A percentile compares a stretch with the other conserved stretches of the same genome.
These are phyloP conservation scores for Starmerella bombi DNA, from an alignment of 805 yeast genomes.

Conservation along the genomic window DNA sequence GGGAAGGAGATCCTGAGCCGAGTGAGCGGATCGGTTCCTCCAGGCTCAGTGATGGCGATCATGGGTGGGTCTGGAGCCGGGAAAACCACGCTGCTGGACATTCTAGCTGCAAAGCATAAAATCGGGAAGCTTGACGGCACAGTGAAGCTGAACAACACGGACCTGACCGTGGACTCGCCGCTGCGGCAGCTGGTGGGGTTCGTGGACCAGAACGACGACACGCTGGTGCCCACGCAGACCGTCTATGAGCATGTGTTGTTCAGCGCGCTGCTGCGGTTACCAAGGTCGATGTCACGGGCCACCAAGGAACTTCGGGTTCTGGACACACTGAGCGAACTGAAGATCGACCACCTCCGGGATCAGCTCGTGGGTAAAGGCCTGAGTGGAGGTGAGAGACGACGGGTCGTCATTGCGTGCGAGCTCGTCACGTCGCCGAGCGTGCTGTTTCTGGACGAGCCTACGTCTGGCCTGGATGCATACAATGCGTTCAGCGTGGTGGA, in stretches of 20 bases:
- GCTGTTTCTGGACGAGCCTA: constrained; percentile 78
- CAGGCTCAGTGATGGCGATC: constrained; percentile 83
- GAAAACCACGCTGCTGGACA: constrained; percentile 84
- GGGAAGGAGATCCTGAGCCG: constrained; percentile 42
- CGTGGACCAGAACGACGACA: constrained; percentile 85
- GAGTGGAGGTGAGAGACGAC: constrained; percentile 82
- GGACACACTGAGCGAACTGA: constrained; percentile 72
- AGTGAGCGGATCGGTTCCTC: constrained; percentile 64
- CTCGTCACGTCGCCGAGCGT: constrained; percentile 79
- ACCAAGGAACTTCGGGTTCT: constrained; percentile 67
- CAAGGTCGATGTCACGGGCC: constrained; percentile 57
- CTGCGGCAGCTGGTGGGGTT: constrained; percentile 63
- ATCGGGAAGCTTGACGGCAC: constrained; percentile 57
- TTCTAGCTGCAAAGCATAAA: constrained; percentile 77
- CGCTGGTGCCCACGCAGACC: constrained; percentile 77
- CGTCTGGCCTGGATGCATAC: constrained; percentile 89
- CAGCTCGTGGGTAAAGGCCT: constrained; percentile 85
- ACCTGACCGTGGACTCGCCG: constrained; percentile 7
- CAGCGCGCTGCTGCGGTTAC: constrained; percentile 79
- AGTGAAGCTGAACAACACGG: constrained; percentile 59
- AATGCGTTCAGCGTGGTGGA: constrained; percentile 89
- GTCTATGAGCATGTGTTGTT: constrained; percentile 91
- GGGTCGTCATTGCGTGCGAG: constrained; percentile 90
- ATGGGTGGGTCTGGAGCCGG: constrained; percentile 99
- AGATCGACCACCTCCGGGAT: constrained; percentile 73